Base-by-base conservation (phyloP, 2,329 filamentous ascomycete species). In the Botrytis paeoniae region DNA sequence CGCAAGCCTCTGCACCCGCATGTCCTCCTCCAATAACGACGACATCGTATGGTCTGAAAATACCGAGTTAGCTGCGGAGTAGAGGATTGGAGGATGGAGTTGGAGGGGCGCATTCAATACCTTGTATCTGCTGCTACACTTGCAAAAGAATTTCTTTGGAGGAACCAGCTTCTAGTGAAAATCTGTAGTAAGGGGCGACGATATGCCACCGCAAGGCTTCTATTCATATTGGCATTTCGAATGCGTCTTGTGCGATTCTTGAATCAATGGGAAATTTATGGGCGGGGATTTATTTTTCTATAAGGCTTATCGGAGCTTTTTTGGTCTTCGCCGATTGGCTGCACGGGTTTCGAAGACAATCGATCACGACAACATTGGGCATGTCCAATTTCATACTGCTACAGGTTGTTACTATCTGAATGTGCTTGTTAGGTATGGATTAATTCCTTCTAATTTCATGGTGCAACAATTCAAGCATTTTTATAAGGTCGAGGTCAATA, bases 21-120 rank as follows among this genome's bases (percentile, higher is more conserved):
- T 99, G 96, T 41, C 96, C 96, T 74, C 96, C 96, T 71, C 96
- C 96, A 75, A 99, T 94, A 3, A 99, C 95, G 51, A 99, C 87
- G 68, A 99, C 96, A 87, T 99, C 95, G 81, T 93, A 97, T 9
- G 76, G 76, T 43, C 80, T 81, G 43, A 20, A 39, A 22, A 45
- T 61, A 39, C 39, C 48, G 6, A 43, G 12, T 54, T 45, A 48
- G 43, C 65, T 57, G 16, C 9, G 16, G 14, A 39, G 18, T 51
- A 18, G 62, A 68, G 39, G 37, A 25, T 65, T 29, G 69, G 32
- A 35, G 61, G 22, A 35, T 22, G 69, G 39, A n/a, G 4, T 29
- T 45, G n/a, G 54, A 35, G 57, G 37, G 22, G 70, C 43, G 29
- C 39, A 54, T 9, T 68, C 22, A 37, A n/a, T 73, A 73, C 72